phyloP scores from a whole-genome alignment of 306 rosid species.

The Prunus mira region DNA sequence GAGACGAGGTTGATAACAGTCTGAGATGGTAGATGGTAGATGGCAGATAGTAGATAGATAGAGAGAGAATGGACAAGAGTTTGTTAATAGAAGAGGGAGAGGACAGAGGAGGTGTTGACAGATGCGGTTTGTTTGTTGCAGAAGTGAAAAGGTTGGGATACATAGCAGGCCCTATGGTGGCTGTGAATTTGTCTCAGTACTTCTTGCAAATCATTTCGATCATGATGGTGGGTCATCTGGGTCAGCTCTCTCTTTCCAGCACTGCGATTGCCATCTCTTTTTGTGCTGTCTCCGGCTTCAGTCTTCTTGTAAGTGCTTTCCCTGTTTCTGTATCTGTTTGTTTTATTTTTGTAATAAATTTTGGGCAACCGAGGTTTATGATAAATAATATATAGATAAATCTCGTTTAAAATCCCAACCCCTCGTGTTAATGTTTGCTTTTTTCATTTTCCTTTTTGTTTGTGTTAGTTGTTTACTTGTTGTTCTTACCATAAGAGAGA shows the following conservation, averaged over 20 bases:
- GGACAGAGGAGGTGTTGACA: background rate
- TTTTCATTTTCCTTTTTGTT: background rate
- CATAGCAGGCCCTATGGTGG: conserved; percentile 20
- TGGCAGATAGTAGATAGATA: too few species aligned
- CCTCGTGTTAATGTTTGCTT: too few species aligned
- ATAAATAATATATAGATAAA: too few species aligned
- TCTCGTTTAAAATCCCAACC: too few species aligned
- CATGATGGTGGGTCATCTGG: conserved; percentile 19
- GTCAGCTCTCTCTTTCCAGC: conserved; percentile 16
- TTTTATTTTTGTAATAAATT: background rate
- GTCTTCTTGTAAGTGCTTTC: conserved; percentile 8
- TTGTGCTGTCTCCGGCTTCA: conserved; percentile 28
- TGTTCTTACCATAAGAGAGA: background rate
- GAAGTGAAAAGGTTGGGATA: conserved; percentile 11
- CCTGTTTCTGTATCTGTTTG: background rate
- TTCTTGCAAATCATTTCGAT: conserved; percentile 17
- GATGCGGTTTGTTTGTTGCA: background rate
- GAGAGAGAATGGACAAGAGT: conserved; percentile 8
- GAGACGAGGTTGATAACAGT: too few species aligned
- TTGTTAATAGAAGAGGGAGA: background rate
- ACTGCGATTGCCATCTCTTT: conserved; percentile 21
- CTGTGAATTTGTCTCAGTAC: conserved; percentile 16
- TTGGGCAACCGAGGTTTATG: background rate
- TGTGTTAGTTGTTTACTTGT: background rate
- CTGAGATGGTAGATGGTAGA: too few species aligned